These are phyloP conservation scores for Lentinula edodes DNA, from an alignment of 768 basidiomycete species.

Conservation along the genomic window DNA sequence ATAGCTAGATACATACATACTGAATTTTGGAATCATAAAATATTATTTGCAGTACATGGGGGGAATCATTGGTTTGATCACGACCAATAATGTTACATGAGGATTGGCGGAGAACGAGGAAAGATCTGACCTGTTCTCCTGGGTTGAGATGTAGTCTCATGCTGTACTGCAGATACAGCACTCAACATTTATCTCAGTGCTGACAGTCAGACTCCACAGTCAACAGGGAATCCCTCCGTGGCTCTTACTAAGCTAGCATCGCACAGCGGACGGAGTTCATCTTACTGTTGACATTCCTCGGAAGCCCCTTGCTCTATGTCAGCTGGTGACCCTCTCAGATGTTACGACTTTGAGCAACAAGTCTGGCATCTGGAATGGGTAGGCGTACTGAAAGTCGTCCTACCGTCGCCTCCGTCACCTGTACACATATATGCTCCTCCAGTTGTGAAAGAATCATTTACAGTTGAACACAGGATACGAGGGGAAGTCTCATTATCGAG, in stretches of 20 bases:
- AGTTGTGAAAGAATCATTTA: too few species aligned
- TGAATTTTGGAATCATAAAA: too few species aligned
- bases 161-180: neutral
- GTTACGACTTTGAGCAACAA: neutral
- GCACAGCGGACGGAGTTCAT: neutral
- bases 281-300: neutral
- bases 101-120: neutral
- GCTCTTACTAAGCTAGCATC: neutral
- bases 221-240: neutral
- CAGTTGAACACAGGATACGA: too few species aligned
- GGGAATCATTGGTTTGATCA: neutral
- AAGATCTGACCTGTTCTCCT: neutral
- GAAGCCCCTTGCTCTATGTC: neutral
- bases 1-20: too few species aligned
- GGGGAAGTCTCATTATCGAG: too few species aligned
- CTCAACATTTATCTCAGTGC: neutral
- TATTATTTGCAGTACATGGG: too few species aligned
- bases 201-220: neutral
- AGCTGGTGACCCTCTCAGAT: neutral
- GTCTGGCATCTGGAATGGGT: neutral
- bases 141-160: neutral
- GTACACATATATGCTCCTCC: too few species aligned
- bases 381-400: neutral
- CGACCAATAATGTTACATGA: neutral
- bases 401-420: too few species aligned